phyloP scores from a whole-genome alignment of 106 monocot species.

The Hemerocallis citrina region DNA sequence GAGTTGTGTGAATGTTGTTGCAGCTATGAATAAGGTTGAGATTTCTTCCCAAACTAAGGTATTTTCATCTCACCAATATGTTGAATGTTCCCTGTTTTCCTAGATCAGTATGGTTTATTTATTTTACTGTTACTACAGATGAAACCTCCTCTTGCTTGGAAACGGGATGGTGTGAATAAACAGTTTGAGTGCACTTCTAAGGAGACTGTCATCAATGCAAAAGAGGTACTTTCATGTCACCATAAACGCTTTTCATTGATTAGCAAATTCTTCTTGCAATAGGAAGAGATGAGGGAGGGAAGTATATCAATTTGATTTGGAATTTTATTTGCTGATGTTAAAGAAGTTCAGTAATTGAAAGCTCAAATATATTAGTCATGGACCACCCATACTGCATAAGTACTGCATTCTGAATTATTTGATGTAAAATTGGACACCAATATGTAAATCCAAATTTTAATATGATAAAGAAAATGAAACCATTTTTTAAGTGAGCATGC shows the following conservation, averaged over 20 bases:
- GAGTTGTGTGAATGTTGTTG: slow-evolving; percentile 1
- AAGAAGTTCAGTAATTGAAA: too few species aligned
- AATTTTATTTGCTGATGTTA: too few species aligned
- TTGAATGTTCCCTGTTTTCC: background rate
- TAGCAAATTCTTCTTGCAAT: background rate
- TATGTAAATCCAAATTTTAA: too few species aligned
- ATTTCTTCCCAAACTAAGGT: slow-evolving; percentile 32
- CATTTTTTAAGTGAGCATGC: too few species aligned
- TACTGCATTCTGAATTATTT: too few species aligned
- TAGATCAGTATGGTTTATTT: background rate
- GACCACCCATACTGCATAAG: too few species aligned
- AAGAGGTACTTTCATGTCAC: slow-evolving; percentile 5
- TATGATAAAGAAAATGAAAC: too few species aligned
- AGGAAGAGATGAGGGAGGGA: background rate
- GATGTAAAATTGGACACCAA: too few species aligned
- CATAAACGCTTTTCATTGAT: background rate
- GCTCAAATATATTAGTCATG: too few species aligned
- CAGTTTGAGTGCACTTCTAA: slow-evolving; percentile 6
- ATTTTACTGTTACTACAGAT: slow-evolving; percentile 14
- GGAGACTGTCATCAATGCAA: background rate
- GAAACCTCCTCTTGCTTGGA: slow-evolving; percentile 14
- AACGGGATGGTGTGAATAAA: slow-evolving; percentile 8
- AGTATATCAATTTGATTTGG: too few species aligned
- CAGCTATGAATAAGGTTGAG: slow-evolving; percentile 31
- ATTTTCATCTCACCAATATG: background rate